These are phyloP conservation scores for Pachyrhizus erosus DNA, from an alignment of 306 rosid genomes.

Conservation along the genomic window DNA sequence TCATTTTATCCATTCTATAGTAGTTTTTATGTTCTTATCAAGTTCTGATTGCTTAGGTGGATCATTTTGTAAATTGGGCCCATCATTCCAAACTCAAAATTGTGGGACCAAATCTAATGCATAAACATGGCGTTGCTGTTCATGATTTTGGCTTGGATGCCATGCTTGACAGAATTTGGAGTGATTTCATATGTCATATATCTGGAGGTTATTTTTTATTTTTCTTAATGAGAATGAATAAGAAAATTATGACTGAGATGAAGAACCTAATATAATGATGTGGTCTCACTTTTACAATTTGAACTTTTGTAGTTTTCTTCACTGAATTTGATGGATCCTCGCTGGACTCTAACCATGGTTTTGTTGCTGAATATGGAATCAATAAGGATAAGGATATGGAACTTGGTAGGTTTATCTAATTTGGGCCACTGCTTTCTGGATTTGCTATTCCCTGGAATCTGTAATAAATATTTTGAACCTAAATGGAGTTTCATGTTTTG, in stretches of 20 bases:
- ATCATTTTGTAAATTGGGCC: no score
- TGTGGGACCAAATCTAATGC: no score
- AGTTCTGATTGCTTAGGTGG: no score
- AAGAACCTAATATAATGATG: no score
- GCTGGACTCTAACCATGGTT: constrained; percentile 92
- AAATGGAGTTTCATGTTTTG: constrained; percentile 9
- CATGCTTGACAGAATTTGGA: no score
- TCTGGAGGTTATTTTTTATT: neutral
- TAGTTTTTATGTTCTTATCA: no score
- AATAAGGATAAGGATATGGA: constrained; percentile 87
- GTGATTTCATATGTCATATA: no score
- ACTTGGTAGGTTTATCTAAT: constrained; percentile 68
- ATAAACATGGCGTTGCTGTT: no score
- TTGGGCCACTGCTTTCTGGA: constrained; percentile 3
- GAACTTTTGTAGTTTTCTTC: constrained; percentile 70
- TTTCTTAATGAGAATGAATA: constrained; percentile 8
- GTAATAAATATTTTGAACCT: neutral
- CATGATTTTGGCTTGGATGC: no score
- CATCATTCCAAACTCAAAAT: no score
- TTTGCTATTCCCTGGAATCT: neutral
- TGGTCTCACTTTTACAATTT: no score
- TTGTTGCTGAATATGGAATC: constrained; percentile 84
- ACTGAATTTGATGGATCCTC: constrained; percentile 86
- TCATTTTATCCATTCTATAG: no score
- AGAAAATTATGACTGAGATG: neutral